A percentile compares a stretch with the other conserved stretches of the same genome.
These are phyloP conservation scores for Streptanthus diversifolius DNA, from an alignment of 345 rosid species.

Conservation along the genomic window DNA sequence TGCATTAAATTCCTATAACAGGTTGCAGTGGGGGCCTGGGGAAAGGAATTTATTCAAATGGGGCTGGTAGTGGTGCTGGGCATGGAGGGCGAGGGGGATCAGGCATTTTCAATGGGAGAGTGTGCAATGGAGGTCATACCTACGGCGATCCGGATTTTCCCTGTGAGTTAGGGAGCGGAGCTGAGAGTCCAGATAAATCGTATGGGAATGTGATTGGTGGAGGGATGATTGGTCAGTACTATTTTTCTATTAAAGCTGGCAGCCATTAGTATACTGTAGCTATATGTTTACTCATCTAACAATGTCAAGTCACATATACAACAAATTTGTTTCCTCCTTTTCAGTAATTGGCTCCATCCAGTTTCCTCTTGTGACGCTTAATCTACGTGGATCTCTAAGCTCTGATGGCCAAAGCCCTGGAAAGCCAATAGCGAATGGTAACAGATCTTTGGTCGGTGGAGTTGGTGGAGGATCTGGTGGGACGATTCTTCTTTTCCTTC, in stretches of 20 bases:
- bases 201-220: constrained; percentile 75
- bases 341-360: constrained; percentile 83
- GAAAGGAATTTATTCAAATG: constrained; percentile 73
- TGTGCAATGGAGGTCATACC: constrained; percentile 70
- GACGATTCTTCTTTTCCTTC: constrained; percentile 92
- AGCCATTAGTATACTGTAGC: neutral
- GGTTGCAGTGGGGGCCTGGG: constrained; percentile 93
- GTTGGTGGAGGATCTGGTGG: constrained; percentile 99
- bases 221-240: constrained; percentile 81
- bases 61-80: constrained; percentile 98
- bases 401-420: constrained; percentile 85
- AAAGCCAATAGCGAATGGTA: constrained; percentile 37
- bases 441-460: constrained; percentile 66
- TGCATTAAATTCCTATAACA: constrained; percentile 31
- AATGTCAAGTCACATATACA: constrained; percentile 7
- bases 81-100: constrained; percentile 97
- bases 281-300: constrained; percentile 1
- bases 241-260: neutral
- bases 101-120: constrained; percentile 78
- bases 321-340: constrained; percentile 32
- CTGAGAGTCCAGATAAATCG: constrained; percentile 69
- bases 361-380: constrained; percentile 74
- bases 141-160: constrained; percentile 92
- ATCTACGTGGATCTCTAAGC: constrained; percentile 66
- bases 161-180: constrained; percentile 95